A percentile compares a stretch with the other conserved stretches of the same genome.
These are phyloP conservation scores for Neonectria ditissima DNA, from an alignment of 2,329 filamentous ascomycete genomes.

Conservation along the genomic window DNA sequence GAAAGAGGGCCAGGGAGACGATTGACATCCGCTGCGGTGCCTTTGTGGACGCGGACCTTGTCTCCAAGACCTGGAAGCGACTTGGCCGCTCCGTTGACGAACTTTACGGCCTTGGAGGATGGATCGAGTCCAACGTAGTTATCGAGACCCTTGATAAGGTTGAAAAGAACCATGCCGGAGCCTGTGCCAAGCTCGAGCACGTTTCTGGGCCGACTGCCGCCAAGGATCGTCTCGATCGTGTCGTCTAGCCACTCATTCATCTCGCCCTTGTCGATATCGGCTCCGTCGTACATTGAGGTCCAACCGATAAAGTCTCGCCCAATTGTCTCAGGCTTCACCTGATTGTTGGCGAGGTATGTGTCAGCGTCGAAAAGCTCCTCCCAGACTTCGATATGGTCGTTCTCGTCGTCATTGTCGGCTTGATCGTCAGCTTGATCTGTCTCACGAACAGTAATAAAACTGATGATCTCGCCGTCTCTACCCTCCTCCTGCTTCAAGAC, in stretches of 20 bases:
- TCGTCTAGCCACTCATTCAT: slow-evolving; percentile 51
- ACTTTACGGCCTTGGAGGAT: slow-evolving; percentile 35
- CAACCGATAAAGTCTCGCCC: slow-evolving; percentile 48
- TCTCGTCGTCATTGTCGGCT: neutral
- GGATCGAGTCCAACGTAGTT: slow-evolving; percentile 47
- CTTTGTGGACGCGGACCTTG: slow-evolving; percentile 28
- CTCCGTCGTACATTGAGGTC: slow-evolving; percentile 50
- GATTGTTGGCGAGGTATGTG: slow-evolving; percentile 29
- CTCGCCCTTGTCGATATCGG: slow-evolving; percentile 39
- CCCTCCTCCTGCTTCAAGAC: neutral
- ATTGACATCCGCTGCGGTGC: slow-evolving; percentile 38
- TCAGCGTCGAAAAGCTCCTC: slow-evolving; percentile 29
- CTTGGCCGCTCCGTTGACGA: slow-evolving; percentile 31
- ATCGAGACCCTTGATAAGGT: slow-evolving; percentile 22
- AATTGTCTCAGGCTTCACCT: slow-evolving; percentile 21
- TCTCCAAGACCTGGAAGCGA: slow-evolving; percentile 20
- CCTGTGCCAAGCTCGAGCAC: slow-evolving; percentile 49
- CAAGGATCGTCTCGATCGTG: slow-evolving; percentile 38
- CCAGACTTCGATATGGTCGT: neutral
- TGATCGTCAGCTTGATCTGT: neutral
- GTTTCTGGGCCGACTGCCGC: slow-evolving; percentile 20
- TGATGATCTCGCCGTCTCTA: neutral
- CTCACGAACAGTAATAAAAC: neutral
- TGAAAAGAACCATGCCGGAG: slow-evolving; percentile 49
- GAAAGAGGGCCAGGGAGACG: neutral